These are phyloP conservation scores for Pythium rishiriense DNA, from an alignment of 352 stramenopile species.

Conservation along the genomic window DNA sequence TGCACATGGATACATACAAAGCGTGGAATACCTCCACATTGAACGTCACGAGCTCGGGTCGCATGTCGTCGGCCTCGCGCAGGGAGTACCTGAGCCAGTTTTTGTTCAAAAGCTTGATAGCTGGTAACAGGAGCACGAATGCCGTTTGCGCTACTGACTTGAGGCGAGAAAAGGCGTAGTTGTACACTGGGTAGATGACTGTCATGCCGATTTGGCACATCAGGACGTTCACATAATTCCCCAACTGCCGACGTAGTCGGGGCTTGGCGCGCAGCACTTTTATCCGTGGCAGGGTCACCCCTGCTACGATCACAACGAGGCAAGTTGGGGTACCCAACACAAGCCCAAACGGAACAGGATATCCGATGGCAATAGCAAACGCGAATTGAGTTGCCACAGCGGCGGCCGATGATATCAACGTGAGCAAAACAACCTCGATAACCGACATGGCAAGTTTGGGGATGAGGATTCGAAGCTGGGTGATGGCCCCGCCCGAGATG, in stretches of 20 bases:
- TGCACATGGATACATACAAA: conserved; percentile 15
- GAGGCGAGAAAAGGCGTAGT: conserved; percentile 11
- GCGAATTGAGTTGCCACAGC: conserved; percentile 4
- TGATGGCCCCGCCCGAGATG: neutral
- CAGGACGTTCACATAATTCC: conserved; percentile 10
- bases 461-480: conserved; percentile 11
- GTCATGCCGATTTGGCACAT: conserved; percentile 16
- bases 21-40: conserved; percentile 19
- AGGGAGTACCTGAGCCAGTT: conserved; percentile 34
- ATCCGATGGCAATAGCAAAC: conserved; percentile 4
- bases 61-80: conserved; percentile 24
- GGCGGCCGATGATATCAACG: neutral
- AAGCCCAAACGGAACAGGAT: conserved; percentile 7
- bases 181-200: conserved; percentile 24
- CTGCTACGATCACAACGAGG: conserved; percentile 7
- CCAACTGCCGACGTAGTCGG: neutral
- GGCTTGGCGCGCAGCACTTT: neutral
- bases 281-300: neutral
- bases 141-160: conserved; percentile 9
- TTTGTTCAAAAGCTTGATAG: conserved; percentile 42
- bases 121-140: conserved; percentile 29
- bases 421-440: neutral
- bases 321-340: neutral
- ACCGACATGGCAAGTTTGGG: neutral
- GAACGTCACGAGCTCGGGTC: conserved; percentile 24